Evolutionary conservation across 768 basidiomycete species (phyloP).

Genomic region (Lepiota brunneoincarnata): DNA sequence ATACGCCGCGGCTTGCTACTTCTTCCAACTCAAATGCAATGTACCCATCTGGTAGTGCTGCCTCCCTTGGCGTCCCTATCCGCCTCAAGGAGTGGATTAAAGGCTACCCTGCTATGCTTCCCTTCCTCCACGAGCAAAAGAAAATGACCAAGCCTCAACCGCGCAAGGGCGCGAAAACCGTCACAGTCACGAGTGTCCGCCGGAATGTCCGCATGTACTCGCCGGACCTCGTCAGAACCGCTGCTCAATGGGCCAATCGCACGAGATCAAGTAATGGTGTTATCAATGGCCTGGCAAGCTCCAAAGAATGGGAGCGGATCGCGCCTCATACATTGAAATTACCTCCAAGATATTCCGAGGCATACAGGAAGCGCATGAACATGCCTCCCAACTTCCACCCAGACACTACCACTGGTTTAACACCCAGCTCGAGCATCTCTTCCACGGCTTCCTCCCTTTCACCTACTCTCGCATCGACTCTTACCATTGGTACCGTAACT

Average conservation of each 20-base stretch:
- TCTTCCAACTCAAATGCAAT: constrained; percentile 27
- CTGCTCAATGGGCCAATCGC: constrained; percentile 44
- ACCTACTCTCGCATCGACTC: constrained; percentile 30
- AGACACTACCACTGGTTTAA: constrained; percentile 33
- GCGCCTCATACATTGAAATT: constrained; percentile 59
- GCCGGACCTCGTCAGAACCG: constrained; percentile 74
- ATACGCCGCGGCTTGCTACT: constrained; percentile 41
- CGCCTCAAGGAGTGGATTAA: constrained; percentile 91
- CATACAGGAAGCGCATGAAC: constrained; percentile 76
- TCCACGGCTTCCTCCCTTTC: constrained; percentile 41
- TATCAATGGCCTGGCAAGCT: constrained; percentile 46
- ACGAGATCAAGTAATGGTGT: constrained; percentile 18
- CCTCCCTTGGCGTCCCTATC: constrained; percentile 70
- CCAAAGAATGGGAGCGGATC: constrained; percentile 79
- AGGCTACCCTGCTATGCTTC: constrained; percentile 82
- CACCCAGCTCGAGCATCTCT: constrained; percentile 25
- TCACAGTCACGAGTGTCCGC: constrained; percentile 74
- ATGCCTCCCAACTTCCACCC: constrained; percentile 62
- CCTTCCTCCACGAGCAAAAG: constrained; percentile 51
- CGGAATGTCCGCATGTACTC: constrained; percentile 88
- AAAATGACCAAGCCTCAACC: constrained; percentile 52
- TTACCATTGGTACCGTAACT: constrained; percentile 18
- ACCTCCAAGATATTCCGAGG: constrained; percentile 68
- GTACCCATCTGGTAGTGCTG: constrained; percentile 43
- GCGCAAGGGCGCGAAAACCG: constrained; percentile 71